phyloP scores from a whole-genome alignment of 2,329 filamentous ascomycete genomes.

The Spiromastix sp. region DNA sequence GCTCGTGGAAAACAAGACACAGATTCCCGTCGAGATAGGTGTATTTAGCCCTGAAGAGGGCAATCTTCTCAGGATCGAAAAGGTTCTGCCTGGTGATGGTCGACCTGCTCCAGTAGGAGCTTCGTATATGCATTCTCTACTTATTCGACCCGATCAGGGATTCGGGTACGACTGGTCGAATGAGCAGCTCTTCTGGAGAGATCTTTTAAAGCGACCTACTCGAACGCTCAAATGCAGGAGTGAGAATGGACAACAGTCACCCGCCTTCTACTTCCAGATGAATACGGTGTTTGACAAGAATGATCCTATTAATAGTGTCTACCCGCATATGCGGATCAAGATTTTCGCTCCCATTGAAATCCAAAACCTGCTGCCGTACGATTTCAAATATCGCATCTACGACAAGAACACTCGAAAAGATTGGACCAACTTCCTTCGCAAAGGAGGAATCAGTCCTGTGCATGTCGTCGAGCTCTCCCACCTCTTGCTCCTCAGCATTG shows the following conservation, averaged over 20 bases:
- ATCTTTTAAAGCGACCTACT: constrained; percentile 73
- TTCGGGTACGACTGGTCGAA: constrained; percentile 95
- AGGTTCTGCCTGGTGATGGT: constrained; percentile 84
- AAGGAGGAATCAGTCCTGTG: constrained; percentile 92
- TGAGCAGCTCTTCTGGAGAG: constrained; percentile 85
- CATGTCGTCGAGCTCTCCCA: constrained; percentile 96
- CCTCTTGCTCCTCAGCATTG: constrained; percentile 79
- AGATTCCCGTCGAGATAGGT: constrained; percentile 89
- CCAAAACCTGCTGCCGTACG: constrained; percentile 88
- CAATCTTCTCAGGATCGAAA: constrained; percentile 92
- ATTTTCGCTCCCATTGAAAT: constrained; percentile 87
- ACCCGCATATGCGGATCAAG: constrained; percentile 90
- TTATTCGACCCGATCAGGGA: constrained; percentile 85
- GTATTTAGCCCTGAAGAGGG: constrained; percentile 81
- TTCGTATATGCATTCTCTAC: constrained; percentile 75
- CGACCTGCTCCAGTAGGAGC: constrained; percentile 87
- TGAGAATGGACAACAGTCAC: constrained; percentile 64
- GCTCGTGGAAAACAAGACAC: constrained; percentile 88
- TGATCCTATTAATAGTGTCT: constrained; percentile 71
- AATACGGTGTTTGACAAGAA: constrained; percentile 75
- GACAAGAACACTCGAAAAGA: constrained; percentile 98
- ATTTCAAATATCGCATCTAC: constrained; percentile 99
- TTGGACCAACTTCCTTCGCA: constrained; percentile 96
- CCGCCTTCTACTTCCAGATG: constrained; percentile 93
- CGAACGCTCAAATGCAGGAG: constrained; percentile 81